Evolutionary conservation across 495 filamentous ascomycete genomes (phyloP), one percentile per base, ranked within the genome.

Genomic region (Rusavskia elegans): DNA sequence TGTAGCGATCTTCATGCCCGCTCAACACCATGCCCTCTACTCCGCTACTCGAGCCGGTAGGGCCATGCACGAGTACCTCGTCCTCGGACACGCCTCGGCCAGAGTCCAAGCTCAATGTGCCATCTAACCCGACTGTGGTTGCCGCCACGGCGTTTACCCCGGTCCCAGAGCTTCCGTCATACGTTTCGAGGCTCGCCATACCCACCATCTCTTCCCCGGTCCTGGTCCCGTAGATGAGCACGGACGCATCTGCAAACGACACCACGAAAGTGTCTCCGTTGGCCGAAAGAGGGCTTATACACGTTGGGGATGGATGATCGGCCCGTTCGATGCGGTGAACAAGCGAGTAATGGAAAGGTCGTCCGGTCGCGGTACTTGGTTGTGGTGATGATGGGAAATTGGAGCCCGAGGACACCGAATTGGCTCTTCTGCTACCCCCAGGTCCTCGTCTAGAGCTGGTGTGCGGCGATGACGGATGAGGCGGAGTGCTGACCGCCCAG

Each of bases 181-280:
- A 96, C 2, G 89, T 96, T 64, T 96, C 93, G 13, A 83, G 63
- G 59, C 87, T 94, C 1, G 84, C 83, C 92, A 98, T 98, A 39
- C 78, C 81, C 27, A 85, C 84, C 30, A 95, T 78, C 61, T 95
- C 87, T 61, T 98, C 92, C 13, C 88, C 90, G 0, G 86, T 87
- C 49, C 86, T 72, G 1, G 92, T 96, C 58, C 95, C 87, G 62
- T 87, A 98, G 37, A 95, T 81, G 17, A 96, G 72, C 29, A 97
- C 85, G 5, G 85, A 82, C 6, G 87, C 85, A 67, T 98, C 92
- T 2, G 83, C 77, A 60, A 87, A 98, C 37, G 87, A 86, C 13
- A 96, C 92, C 5, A 95, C 87, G 61, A 98, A 96, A 10, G 82
- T 85, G 54, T 96, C 87, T 3, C 93, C 92, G n/a, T 75, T 80